Conservation (phyloP, 805 yeast genomes). For the Sungouiella blattae region DNA sequence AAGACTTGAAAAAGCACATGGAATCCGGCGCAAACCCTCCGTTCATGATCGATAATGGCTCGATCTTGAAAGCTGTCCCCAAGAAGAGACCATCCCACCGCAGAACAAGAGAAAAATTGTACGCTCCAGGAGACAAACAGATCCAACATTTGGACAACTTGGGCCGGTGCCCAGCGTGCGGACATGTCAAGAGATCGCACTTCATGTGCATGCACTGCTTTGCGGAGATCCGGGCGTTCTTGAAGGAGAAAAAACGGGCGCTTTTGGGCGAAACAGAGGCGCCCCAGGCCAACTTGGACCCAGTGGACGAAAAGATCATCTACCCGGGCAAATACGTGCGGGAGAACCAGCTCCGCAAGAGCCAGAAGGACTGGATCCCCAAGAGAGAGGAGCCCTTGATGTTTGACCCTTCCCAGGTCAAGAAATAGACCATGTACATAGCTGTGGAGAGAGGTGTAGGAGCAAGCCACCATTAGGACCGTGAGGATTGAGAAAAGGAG, state of each 20-base stretch:
- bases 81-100: slow-evolving; percentile 88
- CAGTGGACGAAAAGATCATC: slow-evolving; percentile 58
- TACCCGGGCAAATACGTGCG: slow-evolving; percentile 68
- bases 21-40: slow-evolving; percentile 32
- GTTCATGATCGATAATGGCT: slow-evolving; percentile 60
- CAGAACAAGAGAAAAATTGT: slow-evolving; percentile 78
- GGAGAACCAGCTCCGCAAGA: slow-evolving; percentile 27
- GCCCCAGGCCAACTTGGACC: slow-evolving; percentile 47
- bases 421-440: slow-evolving; percentile 9
- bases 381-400: slow-evolving; percentile 40
- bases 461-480: no score
- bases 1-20: slow-evolving; percentile 38
- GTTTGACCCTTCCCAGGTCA: slow-evolving; percentile 26
- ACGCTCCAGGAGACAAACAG: slow-evolving; percentile 81
- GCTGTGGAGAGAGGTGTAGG: no score
- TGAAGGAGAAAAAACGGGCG: slow-evolving; percentile 51
- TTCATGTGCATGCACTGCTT: slow-evolving; percentile 92
- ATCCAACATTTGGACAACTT: slow-evolving; percentile 70
- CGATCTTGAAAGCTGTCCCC: slow-evolving; percentile 79
- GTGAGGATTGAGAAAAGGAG: no score
- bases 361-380: slow-evolving; percentile 43
- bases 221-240: slow-evolving; percentile 68
- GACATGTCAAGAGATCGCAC: slow-evolving; percentile 85
- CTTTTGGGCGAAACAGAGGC: slow-evolving; percentile 26
- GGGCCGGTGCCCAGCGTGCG: slow-evolving; percentile 94